Evolutionary conservation across 2,329 filamentous ascomycete genomes (phyloP).

Genomic region (Calonectria hawksworthii): DNA sequence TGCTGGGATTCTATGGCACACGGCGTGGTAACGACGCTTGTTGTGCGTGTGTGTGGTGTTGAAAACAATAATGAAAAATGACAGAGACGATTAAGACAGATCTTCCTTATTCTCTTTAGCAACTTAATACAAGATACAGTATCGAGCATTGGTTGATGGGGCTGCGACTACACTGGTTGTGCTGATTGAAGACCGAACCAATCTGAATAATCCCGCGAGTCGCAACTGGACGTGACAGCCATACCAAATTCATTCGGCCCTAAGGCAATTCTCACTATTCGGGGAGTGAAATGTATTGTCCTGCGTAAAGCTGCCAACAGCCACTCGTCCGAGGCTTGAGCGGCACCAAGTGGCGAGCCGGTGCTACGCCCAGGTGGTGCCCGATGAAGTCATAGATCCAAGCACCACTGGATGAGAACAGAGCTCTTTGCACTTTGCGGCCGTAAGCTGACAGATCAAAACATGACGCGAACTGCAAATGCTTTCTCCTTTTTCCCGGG

Average conservation of each 20-base stretch:
- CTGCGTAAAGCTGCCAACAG: background rate
- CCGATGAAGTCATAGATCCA: conserved; percentile 17
- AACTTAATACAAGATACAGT: background rate
- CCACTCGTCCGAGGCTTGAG: background rate
- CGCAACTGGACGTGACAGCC: background rate
- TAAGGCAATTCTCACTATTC: background rate
- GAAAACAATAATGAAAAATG: background rate
- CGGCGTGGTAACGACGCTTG: background rate
- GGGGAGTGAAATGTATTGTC: background rate
- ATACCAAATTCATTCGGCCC: background rate
- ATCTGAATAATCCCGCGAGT: background rate
- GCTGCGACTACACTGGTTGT: background rate
- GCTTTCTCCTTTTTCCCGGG: background rate
- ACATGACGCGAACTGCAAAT: background rate
- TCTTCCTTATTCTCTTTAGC: background rate
- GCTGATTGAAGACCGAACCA: background rate
- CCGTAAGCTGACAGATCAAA: background rate
- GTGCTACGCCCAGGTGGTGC: background rate
- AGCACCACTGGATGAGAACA: background rate
- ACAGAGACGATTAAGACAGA: background rate
- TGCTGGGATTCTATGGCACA: background rate
- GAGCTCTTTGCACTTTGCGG: background rate
- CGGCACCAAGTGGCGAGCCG: background rate
- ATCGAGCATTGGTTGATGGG: background rate
- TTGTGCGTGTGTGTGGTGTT: no score